phyloP scores from a whole-genome alignment of 2,329 filamentous ascomycete genomes.

The Coniochaeta sp. region DNA sequence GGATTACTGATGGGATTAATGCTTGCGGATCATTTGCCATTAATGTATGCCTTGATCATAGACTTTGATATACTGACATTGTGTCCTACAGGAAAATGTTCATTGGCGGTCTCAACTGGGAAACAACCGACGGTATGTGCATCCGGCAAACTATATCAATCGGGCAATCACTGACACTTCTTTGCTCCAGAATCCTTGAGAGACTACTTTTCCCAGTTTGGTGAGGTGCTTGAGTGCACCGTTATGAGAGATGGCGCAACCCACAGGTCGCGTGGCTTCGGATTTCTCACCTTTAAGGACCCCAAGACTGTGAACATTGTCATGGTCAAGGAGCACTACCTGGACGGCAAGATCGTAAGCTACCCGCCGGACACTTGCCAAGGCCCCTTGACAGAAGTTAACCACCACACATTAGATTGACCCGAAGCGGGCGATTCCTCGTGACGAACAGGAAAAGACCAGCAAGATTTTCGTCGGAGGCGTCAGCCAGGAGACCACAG shows the following conservation, averaged over 20 bases:
- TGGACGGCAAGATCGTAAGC: conserved; percentile 96
- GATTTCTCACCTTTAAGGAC: conserved; percentile 96
- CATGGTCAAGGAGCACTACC: conserved; percentile 98
- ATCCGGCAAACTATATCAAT: background rate
- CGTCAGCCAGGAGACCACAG: conserved; percentile 93
- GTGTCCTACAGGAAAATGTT: conserved; percentile 83
- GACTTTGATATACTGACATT: conserved; percentile 15
- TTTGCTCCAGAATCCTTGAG: conserved; percentile 77
- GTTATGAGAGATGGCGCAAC: conserved; percentile 98
- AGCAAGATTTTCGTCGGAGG: conserved; percentile 98
- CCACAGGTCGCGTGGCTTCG: conserved; percentile 89
- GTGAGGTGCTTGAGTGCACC: conserved; percentile 94
- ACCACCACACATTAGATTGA: conserved; percentile 63
- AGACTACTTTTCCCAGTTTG: conserved; percentile 96
- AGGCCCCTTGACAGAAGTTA: conserved; percentile 7
- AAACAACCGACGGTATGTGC: conserved; percentile 90
- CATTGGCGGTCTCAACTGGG: conserved; percentile 97
- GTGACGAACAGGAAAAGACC: conserved; percentile 96
- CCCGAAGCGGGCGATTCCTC: conserved; percentile 91
- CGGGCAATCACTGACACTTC: conserved; percentile 6
- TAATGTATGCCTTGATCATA: conserved; percentile 2
- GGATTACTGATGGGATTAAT: too few species aligned
- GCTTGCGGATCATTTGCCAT: too few species aligned
- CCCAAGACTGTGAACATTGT: conserved; percentile 97
- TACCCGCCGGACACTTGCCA: too few species aligned